Evolutionary conservation across 805 yeast genomes (phyloP), one percentile per base, ranked within the genome.

Genomic region (Deakozyma indianensis): DNA sequence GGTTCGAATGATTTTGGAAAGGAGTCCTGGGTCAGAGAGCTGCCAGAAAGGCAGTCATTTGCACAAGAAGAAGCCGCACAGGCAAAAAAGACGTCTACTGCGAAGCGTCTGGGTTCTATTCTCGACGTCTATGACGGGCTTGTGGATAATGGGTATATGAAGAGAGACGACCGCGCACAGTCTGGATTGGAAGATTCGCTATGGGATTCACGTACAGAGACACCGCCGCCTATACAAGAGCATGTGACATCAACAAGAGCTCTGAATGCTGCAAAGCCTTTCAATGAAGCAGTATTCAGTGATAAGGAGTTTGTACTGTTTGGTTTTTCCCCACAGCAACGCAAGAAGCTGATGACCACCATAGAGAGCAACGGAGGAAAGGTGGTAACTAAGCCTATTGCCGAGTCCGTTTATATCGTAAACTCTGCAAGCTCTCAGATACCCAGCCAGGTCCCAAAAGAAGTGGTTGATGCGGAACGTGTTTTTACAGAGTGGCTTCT

Each of bases 401-500:
- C 29, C 3, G 35, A 49, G 15, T 50, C 51, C 38, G 47, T 50
- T 47, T 18, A 48, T 22, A 51, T 65, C 18, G 49, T 58, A 20
- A 43, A 53, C 57, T 46, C 68, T 50, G 43, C 45, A 48, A 22
- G 18, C 14, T 52, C 56, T 5, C 53, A 50, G 23, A 52, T 59
- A 29, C 58, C 56, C 43, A 45, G 47, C 3, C 41, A 52, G 52
- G 50, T 16, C 21, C 50, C 25, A 29, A 45, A 41, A 4, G 25
- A 43, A 18, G 44, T 23, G 3, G 50, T 49, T 3, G 43, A 57
- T 29, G 21, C 57, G 2, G 51, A 56, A 2, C 54, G 55, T 16
- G 50, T 78, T 0, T 73, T 77, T 1, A 84, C 94, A 0, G 94
- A 86, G 59, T 84, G 90, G 83, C 79, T 80, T 51, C 62, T 86